Percentiles rank a stretch among this genome's conserved stretches.
Evolutionary conservation across 2,329 filamentous ascomycete species (phyloP).

Genomic region (Bipolaris victoriae): DNA sequence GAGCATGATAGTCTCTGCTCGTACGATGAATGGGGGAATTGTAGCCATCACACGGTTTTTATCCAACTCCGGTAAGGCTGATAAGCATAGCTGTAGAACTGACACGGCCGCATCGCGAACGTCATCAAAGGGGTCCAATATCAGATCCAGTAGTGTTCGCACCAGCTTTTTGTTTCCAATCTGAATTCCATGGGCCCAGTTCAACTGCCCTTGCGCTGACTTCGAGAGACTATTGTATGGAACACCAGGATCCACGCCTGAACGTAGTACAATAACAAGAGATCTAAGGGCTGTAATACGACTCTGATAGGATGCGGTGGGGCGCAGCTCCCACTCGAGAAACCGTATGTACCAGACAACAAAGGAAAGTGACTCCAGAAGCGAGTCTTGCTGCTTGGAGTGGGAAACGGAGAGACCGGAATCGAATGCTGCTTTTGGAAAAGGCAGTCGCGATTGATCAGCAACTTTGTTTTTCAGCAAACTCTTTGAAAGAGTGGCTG

Average conservation of each 20-base stretch:
- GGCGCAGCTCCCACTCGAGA: conserved; percentile 73
- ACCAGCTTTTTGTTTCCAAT: conserved; percentile 56
- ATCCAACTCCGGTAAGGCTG: conserved; percentile 25
- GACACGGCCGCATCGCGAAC: conserved; percentile 66
- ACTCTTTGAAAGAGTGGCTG: conserved; percentile 37
- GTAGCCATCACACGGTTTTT: conserved; percentile 17
- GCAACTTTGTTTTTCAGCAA: conserved; percentile 13
- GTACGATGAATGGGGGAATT: conserved; percentile 36
- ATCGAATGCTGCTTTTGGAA: conserved; percentile 22
- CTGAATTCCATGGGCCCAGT: conserved; percentile 58
- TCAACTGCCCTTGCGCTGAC: conserved; percentile 55
- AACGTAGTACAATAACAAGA: conserved; percentile 69
- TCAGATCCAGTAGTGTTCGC: conserved; percentile 74
- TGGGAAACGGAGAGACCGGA: background rate
- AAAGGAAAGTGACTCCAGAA: conserved; percentile 67
- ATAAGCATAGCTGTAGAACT: conserved; percentile 50
- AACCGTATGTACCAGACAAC: conserved; percentile 77
- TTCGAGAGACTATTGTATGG: conserved; percentile 51
- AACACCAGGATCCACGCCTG: conserved; percentile 66
- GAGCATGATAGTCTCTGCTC: conserved; percentile 63
- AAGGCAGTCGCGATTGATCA: conserved; percentile 19
- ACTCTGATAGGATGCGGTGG: conserved; percentile 86
- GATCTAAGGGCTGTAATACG: conserved; percentile 82
- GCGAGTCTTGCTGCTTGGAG: conserved; percentile 15
- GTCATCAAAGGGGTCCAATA: conserved; percentile 93